A percentile compares a stretch with the other conserved stretches of the same genome.
phyloP scores from a whole-genome alignment of 495 filamentous ascomycete genomes.

The Chaetomium tenue region DNA sequence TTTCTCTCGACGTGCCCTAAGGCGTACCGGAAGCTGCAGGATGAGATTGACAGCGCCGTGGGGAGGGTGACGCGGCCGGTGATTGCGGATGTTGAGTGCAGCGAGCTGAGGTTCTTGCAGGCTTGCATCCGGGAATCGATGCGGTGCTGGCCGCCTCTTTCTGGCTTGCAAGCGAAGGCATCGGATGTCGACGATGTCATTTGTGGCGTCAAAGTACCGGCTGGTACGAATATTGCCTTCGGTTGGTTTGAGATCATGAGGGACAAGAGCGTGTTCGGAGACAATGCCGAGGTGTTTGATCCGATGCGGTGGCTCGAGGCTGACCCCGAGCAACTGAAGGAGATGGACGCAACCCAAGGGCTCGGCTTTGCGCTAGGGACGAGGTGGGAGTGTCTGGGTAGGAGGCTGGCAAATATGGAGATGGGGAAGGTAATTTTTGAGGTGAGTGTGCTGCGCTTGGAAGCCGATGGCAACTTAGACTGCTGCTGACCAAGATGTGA shows the following conservation, averaged over 20 bases:
- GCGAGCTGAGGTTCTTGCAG: neutral
- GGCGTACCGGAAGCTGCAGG: neutral
- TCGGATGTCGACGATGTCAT: neutral
- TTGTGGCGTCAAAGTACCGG: neutral
- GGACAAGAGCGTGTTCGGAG: neutral
- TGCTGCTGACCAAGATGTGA: neutral
- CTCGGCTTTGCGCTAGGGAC: neutral
- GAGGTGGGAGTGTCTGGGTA: constrained; percentile 5
- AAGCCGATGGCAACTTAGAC: neutral
- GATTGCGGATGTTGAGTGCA: neutral
- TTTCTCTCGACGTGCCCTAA: neutral
- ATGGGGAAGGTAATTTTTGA: neutral
- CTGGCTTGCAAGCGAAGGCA: neutral
- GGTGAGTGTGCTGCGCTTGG: neutral
- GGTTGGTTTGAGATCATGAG: neutral
- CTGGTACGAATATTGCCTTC: neutral
- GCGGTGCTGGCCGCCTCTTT: neutral
- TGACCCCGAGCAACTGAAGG: neutral
- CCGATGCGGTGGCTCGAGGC: constrained; percentile 4
- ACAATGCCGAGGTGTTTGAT: neutral
- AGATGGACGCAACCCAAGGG: constrained; percentile 1
- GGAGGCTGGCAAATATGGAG: neutral
- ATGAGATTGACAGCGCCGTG: neutral
- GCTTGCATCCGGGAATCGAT: neutral
- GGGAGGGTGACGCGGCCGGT: neutral